Conservation (phyloP, 371 early-diverging fungal species). For the Mortierella polycephala region DNA sequence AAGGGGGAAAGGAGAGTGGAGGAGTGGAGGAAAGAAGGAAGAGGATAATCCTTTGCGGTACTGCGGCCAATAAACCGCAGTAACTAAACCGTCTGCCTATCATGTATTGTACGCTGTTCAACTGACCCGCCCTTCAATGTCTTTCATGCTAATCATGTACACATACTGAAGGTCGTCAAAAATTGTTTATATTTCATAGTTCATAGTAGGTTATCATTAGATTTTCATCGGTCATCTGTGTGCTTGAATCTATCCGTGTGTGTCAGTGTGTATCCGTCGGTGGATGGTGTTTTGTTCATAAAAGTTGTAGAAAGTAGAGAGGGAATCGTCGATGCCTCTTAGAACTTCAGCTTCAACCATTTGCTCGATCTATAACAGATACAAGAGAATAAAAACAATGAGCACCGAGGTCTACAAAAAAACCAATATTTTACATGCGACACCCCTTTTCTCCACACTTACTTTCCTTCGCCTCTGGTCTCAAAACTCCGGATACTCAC, state of each 20-base stretch:
- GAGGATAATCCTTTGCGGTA: background rate
- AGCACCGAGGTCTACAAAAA: background rate
- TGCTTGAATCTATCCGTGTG: background rate
- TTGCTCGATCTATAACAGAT: slow-evolving; percentile 18
- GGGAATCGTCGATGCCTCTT: background rate
- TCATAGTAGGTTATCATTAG: too few species aligned
- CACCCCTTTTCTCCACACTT: background rate
- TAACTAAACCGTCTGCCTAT: background rate
- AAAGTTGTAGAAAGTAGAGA: background rate
- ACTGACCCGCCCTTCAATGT: too few species aligned
- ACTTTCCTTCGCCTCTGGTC: slow-evolving; percentile 43
- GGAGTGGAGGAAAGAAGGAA: background rate
- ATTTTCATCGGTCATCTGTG: too few species aligned
- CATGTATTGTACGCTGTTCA: background rate
- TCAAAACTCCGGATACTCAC: slow-evolving; percentile 40
- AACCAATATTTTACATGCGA: background rate
- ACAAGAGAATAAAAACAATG: background rate
- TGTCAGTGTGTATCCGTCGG: background rate
- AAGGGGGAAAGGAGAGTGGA: background rate
- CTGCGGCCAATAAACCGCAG: background rate
- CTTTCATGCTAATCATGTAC: too few species aligned
- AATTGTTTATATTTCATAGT: too few species aligned
- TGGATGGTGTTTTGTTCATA: background rate
- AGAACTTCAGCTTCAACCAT: slow-evolving; percentile 38
- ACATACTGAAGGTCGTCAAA: too few species aligned